A percentile compares a stretch with the other conserved stretches of the same genome.
These are phyloP conservation scores for Sugiyamaella castrensis DNA, from an alignment of 1,139 yeast genomes.

Conservation along the genomic window DNA sequence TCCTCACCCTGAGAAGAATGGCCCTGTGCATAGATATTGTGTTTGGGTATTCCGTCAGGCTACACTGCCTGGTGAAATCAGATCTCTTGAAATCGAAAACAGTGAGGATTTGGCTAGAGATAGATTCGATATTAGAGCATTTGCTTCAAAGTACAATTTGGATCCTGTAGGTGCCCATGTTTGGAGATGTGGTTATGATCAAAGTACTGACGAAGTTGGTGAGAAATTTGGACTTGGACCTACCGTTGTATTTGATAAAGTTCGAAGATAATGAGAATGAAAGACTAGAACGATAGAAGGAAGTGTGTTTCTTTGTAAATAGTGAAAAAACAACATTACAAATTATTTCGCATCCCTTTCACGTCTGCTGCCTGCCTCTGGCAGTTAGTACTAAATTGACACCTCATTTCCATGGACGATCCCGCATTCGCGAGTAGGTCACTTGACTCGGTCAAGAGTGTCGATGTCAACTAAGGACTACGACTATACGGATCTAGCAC, in stretches of 20 bases:
- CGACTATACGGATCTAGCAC: too few species aligned
- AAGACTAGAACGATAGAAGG: conserved; percentile 6
- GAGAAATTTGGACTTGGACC: conserved; percentile 64
- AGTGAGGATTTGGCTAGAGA: conserved; percentile 36
- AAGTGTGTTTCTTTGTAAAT: neutral
- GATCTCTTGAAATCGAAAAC: conserved; percentile 9
- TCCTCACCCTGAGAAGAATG: conserved; percentile 86
- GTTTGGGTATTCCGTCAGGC: conserved; percentile 88
- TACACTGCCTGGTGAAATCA: conserved; percentile 20
- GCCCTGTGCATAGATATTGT: conserved; percentile 76
- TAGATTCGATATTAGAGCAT: conserved; percentile 67
- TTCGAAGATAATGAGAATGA: conserved; percentile 2
- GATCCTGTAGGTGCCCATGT: conserved; percentile 85
- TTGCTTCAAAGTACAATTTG: conserved; percentile 54
- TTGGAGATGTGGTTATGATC: conserved; percentile 86
- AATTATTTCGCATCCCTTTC: too few species aligned
- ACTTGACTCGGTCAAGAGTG: too few species aligned
- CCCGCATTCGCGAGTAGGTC: too few species aligned
- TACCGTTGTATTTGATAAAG: conserved; percentile 58
- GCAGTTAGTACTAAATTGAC: too few species aligned
- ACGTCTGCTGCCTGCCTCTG: too few species aligned
- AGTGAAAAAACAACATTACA: too few species aligned
- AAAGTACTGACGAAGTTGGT: conserved; percentile 66
- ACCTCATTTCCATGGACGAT: too few species aligned
- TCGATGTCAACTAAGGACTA: too few species aligned